Evolutionary conservation across 116 monocot genomes (phyloP).

Genomic region (Zostera marina): DNA sequence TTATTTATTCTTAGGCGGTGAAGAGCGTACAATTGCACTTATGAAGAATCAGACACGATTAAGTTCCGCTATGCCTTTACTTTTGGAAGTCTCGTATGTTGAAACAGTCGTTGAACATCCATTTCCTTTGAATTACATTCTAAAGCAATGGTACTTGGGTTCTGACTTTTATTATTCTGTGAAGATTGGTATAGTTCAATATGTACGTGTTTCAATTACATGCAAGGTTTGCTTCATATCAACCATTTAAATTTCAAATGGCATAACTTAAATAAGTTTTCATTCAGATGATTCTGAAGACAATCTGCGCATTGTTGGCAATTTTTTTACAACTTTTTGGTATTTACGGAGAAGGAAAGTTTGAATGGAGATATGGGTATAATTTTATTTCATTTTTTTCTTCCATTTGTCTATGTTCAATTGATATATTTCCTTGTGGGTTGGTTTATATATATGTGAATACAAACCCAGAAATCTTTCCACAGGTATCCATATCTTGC

Average conservation of each 20-base stretch:
- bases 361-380: constrained; percentile 86
- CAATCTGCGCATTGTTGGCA: constrained; percentile 73
- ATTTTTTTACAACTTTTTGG: constrained; percentile 72
- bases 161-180: constrained; percentile 87
- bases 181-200: constrained; percentile 99
- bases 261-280: constrained; percentile 4
- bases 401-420: not conserved
- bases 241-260: not conserved
- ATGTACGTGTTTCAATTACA: constrained; percentile 38
- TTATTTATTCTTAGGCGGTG: constrained; percentile 54
- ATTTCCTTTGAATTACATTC: constrained; percentile 79
- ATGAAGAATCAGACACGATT: constrained; percentile 58
- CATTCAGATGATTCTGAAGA: constrained; percentile 93
- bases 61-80: constrained; percentile 36
- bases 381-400: not conserved
- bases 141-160: constrained; percentile 77
- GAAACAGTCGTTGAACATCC: constrained; percentile 73
- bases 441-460: too few species aligned
- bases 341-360: constrained; percentile 94
- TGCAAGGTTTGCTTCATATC: not conserved
- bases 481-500: constrained; percentile 92
- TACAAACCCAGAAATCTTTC: not conserved
- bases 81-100: constrained; percentile 58
- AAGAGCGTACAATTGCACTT: constrained; percentile 75
- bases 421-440: too few species aligned